Conservation (phyloP, 2,329 filamentous ascomycete genomes). For the Elsinoe perseae region DNA sequence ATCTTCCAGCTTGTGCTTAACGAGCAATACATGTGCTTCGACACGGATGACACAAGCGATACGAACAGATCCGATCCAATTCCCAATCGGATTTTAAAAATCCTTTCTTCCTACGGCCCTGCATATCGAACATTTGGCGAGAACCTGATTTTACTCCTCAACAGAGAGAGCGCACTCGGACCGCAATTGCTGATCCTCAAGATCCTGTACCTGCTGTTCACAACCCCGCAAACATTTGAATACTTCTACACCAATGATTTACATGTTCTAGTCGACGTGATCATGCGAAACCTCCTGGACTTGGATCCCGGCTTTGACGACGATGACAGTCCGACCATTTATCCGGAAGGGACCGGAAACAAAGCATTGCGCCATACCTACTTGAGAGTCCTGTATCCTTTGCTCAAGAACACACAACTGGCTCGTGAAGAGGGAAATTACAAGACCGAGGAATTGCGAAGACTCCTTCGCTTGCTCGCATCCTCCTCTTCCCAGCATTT, state of each 20-base stretch:
- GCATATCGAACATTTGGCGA: constrained; percentile 91
- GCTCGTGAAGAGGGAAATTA: constrained; percentile 73
- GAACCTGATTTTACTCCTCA: constrained; percentile 90
- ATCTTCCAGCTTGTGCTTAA: constrained; percentile 75
- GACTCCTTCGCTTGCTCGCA: constrained; percentile 62
- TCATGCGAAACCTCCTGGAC: constrained; percentile 93
- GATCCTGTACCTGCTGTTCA: constrained; percentile 89
- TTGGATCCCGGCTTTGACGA: constrained; percentile 67
- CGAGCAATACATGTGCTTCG: constrained; percentile 88
- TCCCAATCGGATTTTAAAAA: constrained; percentile 91
- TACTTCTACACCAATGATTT: constrained; percentile 99
- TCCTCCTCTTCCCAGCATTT: constrained; percentile 53
- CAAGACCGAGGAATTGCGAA: constrained; percentile 77
- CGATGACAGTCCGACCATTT: constrained; percentile 22
- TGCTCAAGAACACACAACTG: constrained; percentile 86
- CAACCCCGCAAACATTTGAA: constrained; percentile 82
- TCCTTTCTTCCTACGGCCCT: constrained; percentile 71
- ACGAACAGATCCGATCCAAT: constrained; percentile 36
- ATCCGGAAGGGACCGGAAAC: constrained; percentile 26
- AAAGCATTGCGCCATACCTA: constrained; percentile 77
- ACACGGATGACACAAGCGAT: constrained; percentile 41
- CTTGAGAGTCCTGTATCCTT: constrained; percentile 80
- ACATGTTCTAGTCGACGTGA: constrained; percentile 86
- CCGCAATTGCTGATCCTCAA: constrained; percentile 95
- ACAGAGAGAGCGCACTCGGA: constrained; percentile 87